Evolutionary conservation across 768 basidiomycete genomes (phyloP), one percentile per base, ranked within the genome.

Genomic region (Punctularia strigosozonata): DNA sequence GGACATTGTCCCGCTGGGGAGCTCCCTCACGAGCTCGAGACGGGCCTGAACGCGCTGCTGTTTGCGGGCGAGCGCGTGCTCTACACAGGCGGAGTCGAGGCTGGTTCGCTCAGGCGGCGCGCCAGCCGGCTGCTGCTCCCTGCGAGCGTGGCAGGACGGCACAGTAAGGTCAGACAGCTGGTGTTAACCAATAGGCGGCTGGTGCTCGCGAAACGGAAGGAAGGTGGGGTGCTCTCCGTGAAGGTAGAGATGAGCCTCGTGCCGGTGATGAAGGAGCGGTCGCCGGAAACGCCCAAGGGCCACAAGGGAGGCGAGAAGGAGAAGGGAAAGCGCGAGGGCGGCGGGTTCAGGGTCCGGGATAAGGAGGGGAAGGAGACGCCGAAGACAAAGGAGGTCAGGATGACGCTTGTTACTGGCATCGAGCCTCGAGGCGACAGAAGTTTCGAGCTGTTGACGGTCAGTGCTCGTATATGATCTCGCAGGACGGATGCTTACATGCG

Each of bases 371-470:
- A 64, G 37, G 73, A 67, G 49, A 72, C 73, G 35, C 52, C 60
- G 13, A 64, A 65, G 25, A 58, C 55, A 30, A 66, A 64, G 37
- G 73, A 67, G 49, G 73, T 73, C 34, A 52, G 59, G 13, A 64
- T 65, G 25, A 58, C 55, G 30, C 54, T 64, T 30, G 55, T 80
- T 7, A 58, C 61, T 4, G 62, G 65, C 18, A 69, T 71, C 1
- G 72, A 71, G 39, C 56, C 62, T 20, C 75, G 74, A 48, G 61
- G 72, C 34, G 74, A 73, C 39, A 59, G 70, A 25, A 73, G 75
- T 50, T 77, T 80, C 50, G 66, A 72, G 13, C 64, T 80, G 25
- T 55, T 77, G 46, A 75, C 77, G 30, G 78, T 80, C 43, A 50
- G 74, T 59, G 17, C n/a, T 33, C 5, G 7, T 23, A 23, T 41